phyloP scores from a whole-genome alignment of 2,329 filamentous ascomycete genomes.

The Chaetothyriales sp. region DNA sequence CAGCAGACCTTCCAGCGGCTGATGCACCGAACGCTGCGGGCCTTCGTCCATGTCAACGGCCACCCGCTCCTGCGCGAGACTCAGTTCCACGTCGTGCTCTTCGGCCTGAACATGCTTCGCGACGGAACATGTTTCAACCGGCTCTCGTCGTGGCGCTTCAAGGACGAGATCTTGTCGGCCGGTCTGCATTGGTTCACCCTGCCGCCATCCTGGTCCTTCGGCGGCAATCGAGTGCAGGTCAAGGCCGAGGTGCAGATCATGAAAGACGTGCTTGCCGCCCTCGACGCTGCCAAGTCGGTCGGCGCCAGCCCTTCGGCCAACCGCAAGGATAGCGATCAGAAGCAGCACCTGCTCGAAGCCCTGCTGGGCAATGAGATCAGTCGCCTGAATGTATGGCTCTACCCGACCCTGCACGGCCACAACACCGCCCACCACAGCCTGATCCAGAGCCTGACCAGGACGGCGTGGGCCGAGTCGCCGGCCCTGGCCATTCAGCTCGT shows the following conservation, averaged over 20 bases:
- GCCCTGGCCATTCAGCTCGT: slow-evolving; percentile 76
- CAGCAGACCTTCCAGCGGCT: slow-evolving; percentile 72
- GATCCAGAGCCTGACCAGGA: slow-evolving; percentile 53
- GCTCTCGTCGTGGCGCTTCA: slow-evolving; percentile 63
- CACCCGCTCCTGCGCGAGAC: slow-evolving; percentile 85
- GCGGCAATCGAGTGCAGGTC: slow-evolving; percentile 81
- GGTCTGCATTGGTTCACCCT: slow-evolving; percentile 79
- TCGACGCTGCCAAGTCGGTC: slow-evolving; percentile 52
- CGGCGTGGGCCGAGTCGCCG: slow-evolving; percentile 77
- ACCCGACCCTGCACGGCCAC: slow-evolving; percentile 51
- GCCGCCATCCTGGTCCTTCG: slow-evolving; percentile 81
- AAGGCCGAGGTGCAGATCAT: slow-evolving; percentile 83
- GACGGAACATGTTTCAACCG: slow-evolving; percentile 53
- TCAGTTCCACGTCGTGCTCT: slow-evolving; percentile 76
- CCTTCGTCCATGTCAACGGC: slow-evolving; percentile 53
- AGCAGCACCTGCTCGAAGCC: slow-evolving; percentile 69
- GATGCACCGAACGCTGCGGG: slow-evolving; percentile 63
- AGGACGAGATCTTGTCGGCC: slow-evolving; percentile 77
- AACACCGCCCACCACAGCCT: slow-evolving; percentile 18
- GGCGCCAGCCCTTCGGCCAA: slow-evolving; percentile 37
- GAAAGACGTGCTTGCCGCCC: slow-evolving; percentile 54
- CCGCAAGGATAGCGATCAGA: slow-evolving; percentile 55
- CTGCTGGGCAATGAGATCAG: slow-evolving; percentile 74
- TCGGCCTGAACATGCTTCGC: slow-evolving; percentile 64
- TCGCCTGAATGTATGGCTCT: slow-evolving; percentile 78